These are phyloP conservation scores for Candida schatavii DNA, from an alignment of 805 yeast genomes.

Conservation along the genomic window DNA sequence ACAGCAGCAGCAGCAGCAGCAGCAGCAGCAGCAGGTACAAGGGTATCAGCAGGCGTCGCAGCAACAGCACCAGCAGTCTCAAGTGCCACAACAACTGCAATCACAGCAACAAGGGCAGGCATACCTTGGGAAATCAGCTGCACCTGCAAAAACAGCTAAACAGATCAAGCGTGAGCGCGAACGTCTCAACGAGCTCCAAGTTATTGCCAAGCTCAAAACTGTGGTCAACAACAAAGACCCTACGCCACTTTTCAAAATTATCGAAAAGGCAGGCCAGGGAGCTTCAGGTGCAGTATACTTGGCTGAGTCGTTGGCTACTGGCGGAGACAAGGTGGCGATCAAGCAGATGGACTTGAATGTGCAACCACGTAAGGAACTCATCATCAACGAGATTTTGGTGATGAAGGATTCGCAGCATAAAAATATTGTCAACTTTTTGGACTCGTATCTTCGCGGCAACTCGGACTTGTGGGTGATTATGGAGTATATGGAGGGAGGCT, in stretches of 20 bases:
- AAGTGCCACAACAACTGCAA: slow-evolving; percentile 2
- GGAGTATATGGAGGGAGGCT: slow-evolving; percentile 99
- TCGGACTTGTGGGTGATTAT: slow-evolving; percentile 94
- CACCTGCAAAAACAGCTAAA: slow-evolving; percentile 30
- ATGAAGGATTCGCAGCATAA: slow-evolving; percentile 90
- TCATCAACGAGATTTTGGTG: slow-evolving; percentile 91
- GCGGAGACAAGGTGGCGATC: slow-evolving; percentile 79
- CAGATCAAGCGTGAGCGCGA: slow-evolving; percentile 41
- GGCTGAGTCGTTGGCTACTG: slow-evolving; percentile 60
- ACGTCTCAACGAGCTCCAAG: slow-evolving; percentile 78
- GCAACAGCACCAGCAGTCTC: slow-evolving; percentile 7
- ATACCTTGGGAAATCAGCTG: too few relatives aligned
- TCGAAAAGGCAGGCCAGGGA: slow-evolving; percentile 94
- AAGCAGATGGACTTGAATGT: slow-evolving; percentile 91
- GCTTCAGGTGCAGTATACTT: slow-evolving; percentile 95
- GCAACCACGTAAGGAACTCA: slow-evolving; percentile 92
- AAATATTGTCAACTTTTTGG: slow-evolving; percentile 92
- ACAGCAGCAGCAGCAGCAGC: slow-evolving; percentile 5
- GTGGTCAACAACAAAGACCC: slow-evolving; percentile 88
- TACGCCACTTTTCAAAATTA: slow-evolving; percentile 69
- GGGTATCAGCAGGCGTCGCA: slow-evolving; percentile 2
- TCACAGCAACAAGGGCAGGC: slow-evolving; percentile 5
- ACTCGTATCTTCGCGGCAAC: slow-evolving; percentile 73
- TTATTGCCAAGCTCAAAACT: slow-evolving; percentile 73
- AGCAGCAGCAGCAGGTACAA: slow-evolving; percentile 1